A percentile compares a stretch with the other conserved stretches of the same genome.
Evolutionary conservation across 345 rosid genomes (phyloP).

Genomic region (Citrus unshiu): DNA sequence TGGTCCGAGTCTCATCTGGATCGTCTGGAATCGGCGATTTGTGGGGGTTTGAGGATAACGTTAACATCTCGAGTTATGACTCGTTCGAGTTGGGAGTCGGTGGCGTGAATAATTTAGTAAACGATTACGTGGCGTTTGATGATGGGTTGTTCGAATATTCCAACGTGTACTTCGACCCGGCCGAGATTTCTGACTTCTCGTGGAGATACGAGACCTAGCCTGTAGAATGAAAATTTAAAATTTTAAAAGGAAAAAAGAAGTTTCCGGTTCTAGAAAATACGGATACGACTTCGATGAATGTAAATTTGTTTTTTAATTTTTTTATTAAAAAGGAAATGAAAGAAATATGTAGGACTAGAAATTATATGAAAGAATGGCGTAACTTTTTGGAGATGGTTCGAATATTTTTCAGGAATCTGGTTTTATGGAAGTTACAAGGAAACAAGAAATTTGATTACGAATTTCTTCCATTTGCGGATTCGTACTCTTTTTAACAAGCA

Average conservation of each 20-base stretch:
- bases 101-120: background rate
- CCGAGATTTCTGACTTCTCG: conserved; percentile 22
- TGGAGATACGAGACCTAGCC: conserved; percentile 32
- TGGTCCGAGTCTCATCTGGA: conserved; percentile 27
- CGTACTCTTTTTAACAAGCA: no score
- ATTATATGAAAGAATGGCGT: background rate
- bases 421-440: background rate
- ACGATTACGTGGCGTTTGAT: conserved; percentile 23
- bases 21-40: conserved; percentile 25
- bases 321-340: background rate
- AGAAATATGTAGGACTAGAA: conserved; percentile 1
- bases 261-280: background rate
- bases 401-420: background rate
- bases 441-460: background rate
- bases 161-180: conserved; percentile 26
- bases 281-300: conserved; percentile 3
- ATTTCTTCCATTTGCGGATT: background rate
- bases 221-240: conserved; percentile 5
- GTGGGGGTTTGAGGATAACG: conserved; percentile 33
- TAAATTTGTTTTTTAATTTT: conserved; percentile 14
- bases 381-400: background rate
- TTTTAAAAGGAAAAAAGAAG: background rate
- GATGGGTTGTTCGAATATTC: conserved; percentile 43
- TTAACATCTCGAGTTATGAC: conserved; percentile 30
- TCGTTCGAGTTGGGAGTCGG: conserved; percentile 27